phyloP scores from a whole-genome alignment of 768 basidiomycete genomes.

The Termitomyces sp. region DNA sequence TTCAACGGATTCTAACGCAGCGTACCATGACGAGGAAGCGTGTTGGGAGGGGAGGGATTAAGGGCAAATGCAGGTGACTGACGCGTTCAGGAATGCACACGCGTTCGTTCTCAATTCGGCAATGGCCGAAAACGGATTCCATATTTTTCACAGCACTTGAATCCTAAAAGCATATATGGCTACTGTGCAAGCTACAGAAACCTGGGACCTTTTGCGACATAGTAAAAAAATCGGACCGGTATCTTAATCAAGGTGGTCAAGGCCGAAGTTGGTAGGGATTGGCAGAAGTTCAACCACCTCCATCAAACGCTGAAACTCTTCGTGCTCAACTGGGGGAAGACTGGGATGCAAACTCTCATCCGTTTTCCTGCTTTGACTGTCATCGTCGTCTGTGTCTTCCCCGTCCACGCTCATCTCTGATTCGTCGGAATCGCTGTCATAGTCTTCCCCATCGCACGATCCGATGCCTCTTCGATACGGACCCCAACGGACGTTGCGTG shows the following conservation, averaged over 20 bases:
- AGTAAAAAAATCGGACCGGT: too few species aligned
- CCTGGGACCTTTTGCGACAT: background rate
- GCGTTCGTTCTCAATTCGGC: conserved; percentile 35
- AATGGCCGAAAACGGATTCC: conserved; percentile 20
- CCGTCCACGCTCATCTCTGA: background rate
- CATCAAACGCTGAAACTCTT: background rate
- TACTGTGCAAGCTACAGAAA: background rate
- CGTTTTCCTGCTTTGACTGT: background rate
- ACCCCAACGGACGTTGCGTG: conserved; percentile 13
- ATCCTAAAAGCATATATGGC: background rate
- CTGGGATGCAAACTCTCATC: background rate
- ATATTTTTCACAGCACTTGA: background rate
- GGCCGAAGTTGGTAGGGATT: background rate
- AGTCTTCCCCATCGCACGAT: background rate
- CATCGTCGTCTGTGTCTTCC: background rate
- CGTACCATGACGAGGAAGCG: conserved; percentile 42
- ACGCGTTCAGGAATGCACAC: conserved; percentile 39
- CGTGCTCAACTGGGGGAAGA: background rate
- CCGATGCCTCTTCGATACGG: background rate
- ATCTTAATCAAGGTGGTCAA: background rate
- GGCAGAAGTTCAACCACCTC: background rate
- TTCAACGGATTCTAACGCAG: background rate
- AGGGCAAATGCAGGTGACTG: conserved; percentile 20
- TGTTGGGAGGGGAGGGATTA: conserved; percentile 9
- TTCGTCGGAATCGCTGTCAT: background rate